Conservation (phyloP, 2,329 filamentous ascomycete genomes). For the Tricladium varicosporioides region DNA sequence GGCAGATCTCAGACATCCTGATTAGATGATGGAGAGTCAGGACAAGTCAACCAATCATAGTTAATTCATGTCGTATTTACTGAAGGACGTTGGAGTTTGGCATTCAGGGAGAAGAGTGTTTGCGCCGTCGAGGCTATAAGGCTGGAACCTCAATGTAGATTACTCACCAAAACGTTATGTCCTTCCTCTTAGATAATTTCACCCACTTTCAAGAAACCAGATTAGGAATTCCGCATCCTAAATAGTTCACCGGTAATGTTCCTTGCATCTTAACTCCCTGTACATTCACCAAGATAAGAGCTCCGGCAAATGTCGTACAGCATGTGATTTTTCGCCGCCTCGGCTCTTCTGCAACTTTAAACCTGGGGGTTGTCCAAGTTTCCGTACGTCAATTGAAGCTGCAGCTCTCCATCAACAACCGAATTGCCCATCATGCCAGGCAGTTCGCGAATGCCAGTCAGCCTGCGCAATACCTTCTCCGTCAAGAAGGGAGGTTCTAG, state of each 20-base stretch:
- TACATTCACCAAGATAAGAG: not conserved
- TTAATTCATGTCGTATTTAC: not conserved
- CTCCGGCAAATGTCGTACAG: not conserved
- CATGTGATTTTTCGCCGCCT: conserved; percentile 11
- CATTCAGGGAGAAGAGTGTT: not conserved
- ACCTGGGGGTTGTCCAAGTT: not conserved
- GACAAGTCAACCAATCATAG: not conserved
- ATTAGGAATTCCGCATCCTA: not conserved
- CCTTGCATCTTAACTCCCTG: not conserved
- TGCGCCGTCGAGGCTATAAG: not conserved
- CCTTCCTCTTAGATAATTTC: not conserved
- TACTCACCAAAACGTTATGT: no score
- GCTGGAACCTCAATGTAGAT: not conserved
- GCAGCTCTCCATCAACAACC: not conserved
- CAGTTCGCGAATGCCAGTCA: conserved; percentile 68
- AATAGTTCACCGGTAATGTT: not conserved
- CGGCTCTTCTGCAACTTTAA: conserved; percentile 5
- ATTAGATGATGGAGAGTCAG: not conserved
- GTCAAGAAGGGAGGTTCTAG: conserved; percentile 57
- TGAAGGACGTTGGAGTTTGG: not conserved
- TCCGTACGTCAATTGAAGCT: not conserved
- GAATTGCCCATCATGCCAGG: conserved; percentile 52
- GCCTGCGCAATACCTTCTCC: conserved; percentile 65
- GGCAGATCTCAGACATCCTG: not conserved
- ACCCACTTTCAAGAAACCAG: not conserved